Conservation (phyloP, 2,329 filamentous ascomycete genomes). For the Aspergillus viridinutans region DNA sequence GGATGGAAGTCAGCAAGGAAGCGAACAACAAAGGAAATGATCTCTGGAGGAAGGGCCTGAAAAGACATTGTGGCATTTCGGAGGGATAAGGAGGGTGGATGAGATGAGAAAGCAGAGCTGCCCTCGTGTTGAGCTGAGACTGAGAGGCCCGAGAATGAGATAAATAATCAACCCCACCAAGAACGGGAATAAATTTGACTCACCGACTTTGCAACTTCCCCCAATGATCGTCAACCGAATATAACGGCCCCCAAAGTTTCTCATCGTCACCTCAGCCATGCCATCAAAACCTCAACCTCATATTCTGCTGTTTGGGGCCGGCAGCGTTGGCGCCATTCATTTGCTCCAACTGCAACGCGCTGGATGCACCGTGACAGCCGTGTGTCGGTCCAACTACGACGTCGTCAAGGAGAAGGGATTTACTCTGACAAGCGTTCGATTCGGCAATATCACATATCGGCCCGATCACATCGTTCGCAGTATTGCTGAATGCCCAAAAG, state of each 20-base stretch:
- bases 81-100: no score
- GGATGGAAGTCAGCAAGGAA: not conserved
- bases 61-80: not conserved
- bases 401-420: slow-evolving; percentile 21
- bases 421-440: slow-evolving; percentile 22
- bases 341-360: slow-evolving; percentile 25
- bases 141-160: no score
- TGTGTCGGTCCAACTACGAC: slow-evolving; percentile 33
- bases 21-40: not conserved
- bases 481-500: slow-evolving; percentile 16
- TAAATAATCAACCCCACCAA: no score
- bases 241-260: no score
- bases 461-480: slow-evolving; percentile 17
- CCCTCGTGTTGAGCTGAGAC: no score
- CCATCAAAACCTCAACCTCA: not conserved
- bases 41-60: not conserved
- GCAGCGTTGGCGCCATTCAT: slow-evolving; percentile 29
- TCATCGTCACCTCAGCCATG: no score
- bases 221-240: no score
- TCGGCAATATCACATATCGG: slow-evolving; percentile 20
- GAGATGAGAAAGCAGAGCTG: no score
- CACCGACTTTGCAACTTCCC: no score
- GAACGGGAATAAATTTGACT: no score
- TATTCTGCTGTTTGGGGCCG: slow-evolving; percentile 31
- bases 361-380: slow-evolving; percentile 23